A percentile compares a stretch with the other conserved stretches of the same genome.
phyloP scores from a whole-genome alignment of 1,284 basidiomycete genomes.

The Moesziomyces antarcticus region DNA sequence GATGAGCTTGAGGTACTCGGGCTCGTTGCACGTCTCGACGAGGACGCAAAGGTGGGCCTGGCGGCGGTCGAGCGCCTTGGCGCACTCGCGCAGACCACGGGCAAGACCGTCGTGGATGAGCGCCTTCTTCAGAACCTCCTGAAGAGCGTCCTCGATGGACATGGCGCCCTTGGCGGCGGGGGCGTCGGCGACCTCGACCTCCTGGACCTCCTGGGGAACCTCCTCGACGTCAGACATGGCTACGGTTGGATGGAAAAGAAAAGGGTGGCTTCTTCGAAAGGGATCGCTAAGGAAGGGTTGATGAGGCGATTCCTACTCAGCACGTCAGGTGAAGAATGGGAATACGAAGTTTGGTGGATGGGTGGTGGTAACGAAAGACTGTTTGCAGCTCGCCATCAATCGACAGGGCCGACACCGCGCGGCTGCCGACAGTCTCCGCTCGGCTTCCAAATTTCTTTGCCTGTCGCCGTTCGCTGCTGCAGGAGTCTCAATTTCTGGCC shows the following conservation, averaged over 20 bases:
- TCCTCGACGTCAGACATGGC: conserved; percentile 68
- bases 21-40: conserved; percentile 98
- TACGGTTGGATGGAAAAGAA: conserved; percentile 22
- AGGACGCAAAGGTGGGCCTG: conserved; percentile 99
- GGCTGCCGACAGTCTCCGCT: too few species aligned
- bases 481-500: too few species aligned
- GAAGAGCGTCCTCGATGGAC: conserved; percentile 96
- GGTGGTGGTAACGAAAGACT: conserved; percentile 12
- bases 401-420: too few species aligned
- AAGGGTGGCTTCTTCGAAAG: conserved; percentile 66
- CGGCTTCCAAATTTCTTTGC: not conserved
- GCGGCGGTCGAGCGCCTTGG: conserved; percentile 98
- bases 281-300: conserved; percentile 42
- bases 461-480: too few species aligned
- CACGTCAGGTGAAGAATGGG: conserved; percentile 49
- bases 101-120: conserved; percentile 98
- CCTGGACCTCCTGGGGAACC: conserved; percentile 69
- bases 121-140: conserved; percentile 93
- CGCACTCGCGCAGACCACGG: conserved; percentile 94
- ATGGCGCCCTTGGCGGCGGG: conserved; percentile 82
- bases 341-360: conserved; percentile 20
- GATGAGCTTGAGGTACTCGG: conserved; percentile 99
- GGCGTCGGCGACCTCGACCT: conserved; percentile 79
- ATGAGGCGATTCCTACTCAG: conserved; percentile 53
- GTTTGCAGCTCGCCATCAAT: too few species aligned